A percentile compares a stretch with the other conserved stretches of the same genome.
Evolutionary conservation across 1,139 yeast genomes (phyloP).

Genomic region (Diutina siamensis): DNA sequence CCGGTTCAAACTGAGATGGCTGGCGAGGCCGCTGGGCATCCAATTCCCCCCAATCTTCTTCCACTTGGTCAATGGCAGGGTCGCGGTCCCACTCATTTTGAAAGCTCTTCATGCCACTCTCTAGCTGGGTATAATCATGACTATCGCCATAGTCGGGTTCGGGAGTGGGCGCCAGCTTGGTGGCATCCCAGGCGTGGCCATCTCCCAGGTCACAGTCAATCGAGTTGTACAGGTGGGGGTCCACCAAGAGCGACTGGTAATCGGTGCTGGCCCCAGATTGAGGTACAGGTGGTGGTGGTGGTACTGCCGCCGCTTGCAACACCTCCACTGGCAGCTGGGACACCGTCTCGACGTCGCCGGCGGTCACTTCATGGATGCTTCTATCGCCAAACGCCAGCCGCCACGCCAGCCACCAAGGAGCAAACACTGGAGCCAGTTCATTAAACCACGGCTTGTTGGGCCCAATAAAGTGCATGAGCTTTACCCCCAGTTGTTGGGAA

Average conservation of each 20-base stretch:
- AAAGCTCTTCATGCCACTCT: conserved; percentile 10
- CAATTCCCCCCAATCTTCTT: conserved; percentile 2
- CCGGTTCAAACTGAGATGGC: not conserved
- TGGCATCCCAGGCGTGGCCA: conserved; percentile 28
- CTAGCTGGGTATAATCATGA: conserved; percentile 1
- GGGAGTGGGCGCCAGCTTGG: conserved; percentile 23
- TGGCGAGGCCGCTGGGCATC: not conserved
- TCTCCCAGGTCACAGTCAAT: conserved; percentile 6
- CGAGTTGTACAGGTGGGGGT: conserved; percentile 7
- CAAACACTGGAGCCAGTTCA: conserved; percentile 14
- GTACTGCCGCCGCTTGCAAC: not conserved
- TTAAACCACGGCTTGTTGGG: conserved; percentile 67
- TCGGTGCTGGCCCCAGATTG: conserved; percentile 14
- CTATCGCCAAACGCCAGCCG: conserved; percentile 18
- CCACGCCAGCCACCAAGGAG: conserved; percentile 38
- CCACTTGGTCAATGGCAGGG: conserved; percentile 1
- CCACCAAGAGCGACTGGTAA: conserved; percentile 14
- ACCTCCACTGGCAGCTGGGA: not conserved
- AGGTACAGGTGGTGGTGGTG: too few relatives aligned
- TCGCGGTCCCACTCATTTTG: conserved; percentile 14
- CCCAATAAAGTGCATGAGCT: conserved; percentile 76
- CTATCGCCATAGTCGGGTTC: conserved; percentile 3
- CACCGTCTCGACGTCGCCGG: not conserved
- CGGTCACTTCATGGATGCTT: conserved; percentile 9
- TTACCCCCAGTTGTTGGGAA: conserved; percentile 23